Evolutionary conservation across 73 alveolate species (phyloP).

Genomic region (Blepharisma stoltei): DNA sequence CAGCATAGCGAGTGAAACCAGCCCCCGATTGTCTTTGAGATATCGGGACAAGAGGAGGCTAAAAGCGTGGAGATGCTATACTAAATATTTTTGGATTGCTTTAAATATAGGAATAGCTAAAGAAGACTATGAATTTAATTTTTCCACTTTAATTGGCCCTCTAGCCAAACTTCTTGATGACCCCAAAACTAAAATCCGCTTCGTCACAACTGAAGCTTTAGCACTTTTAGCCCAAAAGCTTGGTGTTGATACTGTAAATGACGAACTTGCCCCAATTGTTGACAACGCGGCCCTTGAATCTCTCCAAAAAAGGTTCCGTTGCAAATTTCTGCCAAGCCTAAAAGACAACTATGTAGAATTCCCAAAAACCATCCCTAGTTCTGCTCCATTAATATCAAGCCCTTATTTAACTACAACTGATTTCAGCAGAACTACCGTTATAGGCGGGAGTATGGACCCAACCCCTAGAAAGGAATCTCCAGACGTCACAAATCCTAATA

Average conservation of each 20-base stretch:
- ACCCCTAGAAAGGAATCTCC: no score
- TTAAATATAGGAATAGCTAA: no score
- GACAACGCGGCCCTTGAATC: not conserved
- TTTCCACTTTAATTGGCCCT: not conserved
- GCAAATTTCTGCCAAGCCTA: constrained; percentile 14
- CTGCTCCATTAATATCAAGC: constrained; percentile 19
- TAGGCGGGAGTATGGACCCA: no score
- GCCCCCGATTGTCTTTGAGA: no score
- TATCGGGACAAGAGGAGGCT: no score
- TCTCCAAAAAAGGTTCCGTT: not conserved
- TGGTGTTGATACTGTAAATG: not conserved
- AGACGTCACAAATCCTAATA: no score
- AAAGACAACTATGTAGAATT: constrained; percentile 19
- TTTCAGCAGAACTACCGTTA: no score
- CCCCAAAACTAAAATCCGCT: constrained; percentile 27
- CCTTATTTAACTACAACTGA: constrained; percentile 17
- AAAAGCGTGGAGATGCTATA: no score
- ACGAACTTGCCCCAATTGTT: constrained; percentile 12
- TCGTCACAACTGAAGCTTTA: constrained; percentile 18
- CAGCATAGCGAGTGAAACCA: no score
- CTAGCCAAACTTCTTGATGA: constrained; percentile 30
- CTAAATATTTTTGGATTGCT: no score
- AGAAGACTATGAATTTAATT: constrained; percentile 16
- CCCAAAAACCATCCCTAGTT: constrained; percentile 7
- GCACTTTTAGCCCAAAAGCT: not conserved